Percentiles rank a stretch among this genome's conserved stretches.
These are phyloP conservation scores for Suillus decipiens DNA, from an alignment of 768 basidiomycete genomes.

Conservation along the genomic window DNA sequence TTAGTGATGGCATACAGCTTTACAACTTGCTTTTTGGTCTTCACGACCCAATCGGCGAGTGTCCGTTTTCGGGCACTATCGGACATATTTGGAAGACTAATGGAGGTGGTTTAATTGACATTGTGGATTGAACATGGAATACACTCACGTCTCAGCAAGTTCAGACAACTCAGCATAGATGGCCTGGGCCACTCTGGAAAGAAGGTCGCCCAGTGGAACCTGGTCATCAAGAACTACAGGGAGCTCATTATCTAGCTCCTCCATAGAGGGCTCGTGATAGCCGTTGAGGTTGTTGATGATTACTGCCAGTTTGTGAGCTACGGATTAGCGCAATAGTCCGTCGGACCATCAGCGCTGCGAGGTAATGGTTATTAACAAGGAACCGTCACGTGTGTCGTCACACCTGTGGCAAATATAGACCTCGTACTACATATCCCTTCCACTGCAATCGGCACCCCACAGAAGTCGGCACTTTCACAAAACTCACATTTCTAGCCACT, in stretches of 20 bases:
- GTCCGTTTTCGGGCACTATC: constrained; percentile 78
- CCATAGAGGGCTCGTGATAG: constrained; percentile 42
- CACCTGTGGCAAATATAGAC: not conserved
- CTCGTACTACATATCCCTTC: no score
- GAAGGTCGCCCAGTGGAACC: constrained; percentile 67
- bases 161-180: constrained; percentile 84
- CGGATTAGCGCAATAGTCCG: not conserved
- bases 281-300: constrained; percentile 28
- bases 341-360: not conserved
- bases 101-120: constrained; percentile 10
- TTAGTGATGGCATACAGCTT: constrained; percentile 86
- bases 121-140: constrained; percentile 3
- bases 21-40: constrained; percentile 85
- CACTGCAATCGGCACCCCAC: no score
- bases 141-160: constrained; percentile 79
- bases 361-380: not conserved
- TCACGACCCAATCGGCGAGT: constrained; percentile 88
- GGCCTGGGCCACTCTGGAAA: constrained; percentile 75
- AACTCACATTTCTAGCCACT: no score
- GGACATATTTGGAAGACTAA: constrained; percentile 76
- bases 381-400: not conserved
- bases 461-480: no score
- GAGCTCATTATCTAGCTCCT: constrained; percentile 72
- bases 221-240: constrained; percentile 75
- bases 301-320: constrained; percentile 13